Conservation (phyloP, 768 basidiomycete genomes). For the Auricularia heimuer region DNA sequence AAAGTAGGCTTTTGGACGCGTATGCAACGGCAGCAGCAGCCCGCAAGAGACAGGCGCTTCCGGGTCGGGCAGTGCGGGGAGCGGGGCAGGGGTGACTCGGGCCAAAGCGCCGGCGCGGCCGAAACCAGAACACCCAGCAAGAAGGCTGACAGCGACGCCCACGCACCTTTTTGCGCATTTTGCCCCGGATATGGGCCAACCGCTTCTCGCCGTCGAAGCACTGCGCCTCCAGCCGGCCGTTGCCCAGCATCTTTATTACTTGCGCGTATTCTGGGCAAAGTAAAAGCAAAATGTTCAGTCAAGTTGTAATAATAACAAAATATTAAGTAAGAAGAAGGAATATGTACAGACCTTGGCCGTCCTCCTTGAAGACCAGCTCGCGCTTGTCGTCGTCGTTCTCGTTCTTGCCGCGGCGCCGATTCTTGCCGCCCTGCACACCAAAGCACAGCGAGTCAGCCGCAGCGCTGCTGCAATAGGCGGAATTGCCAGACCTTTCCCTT, state of each 20-base stretch:
- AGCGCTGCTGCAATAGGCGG: not conserved
- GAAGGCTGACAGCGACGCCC: not conserved
- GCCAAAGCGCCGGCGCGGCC: not conserved
- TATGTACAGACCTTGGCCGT: slow-evolving; percentile 60
- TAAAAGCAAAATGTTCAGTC: no score
- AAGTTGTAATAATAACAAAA: not conserved
- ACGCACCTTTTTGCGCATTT: slow-evolving; percentile 97
- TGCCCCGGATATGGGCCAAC: slow-evolving; percentile 94
- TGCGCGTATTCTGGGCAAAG: slow-evolving; percentile 75
- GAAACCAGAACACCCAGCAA: not conserved
- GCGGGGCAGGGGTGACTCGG: no score
- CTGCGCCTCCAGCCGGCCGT: slow-evolving; percentile 89
- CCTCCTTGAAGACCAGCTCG: slow-evolving; percentile 96
- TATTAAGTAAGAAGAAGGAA: not conserved
- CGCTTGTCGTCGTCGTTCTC: slow-evolving; percentile 99
- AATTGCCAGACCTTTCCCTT: slow-evolving; percentile 56
- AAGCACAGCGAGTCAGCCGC: slow-evolving; percentile 3
- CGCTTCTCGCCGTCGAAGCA: slow-evolving; percentile 99
- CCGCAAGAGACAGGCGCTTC: no score
- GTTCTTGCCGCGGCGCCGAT: slow-evolving; percentile 98
- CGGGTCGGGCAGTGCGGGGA: no score
- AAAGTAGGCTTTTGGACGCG: no score
- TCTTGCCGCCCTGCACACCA: slow-evolving; percentile 82
- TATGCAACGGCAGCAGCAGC: not conserved
- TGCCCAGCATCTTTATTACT: slow-evolving; percentile 97